These are phyloP conservation scores for Gnaphalium uliginosum DNA, from an alignment of 129 eudicot species.

Conservation along the genomic window DNA sequence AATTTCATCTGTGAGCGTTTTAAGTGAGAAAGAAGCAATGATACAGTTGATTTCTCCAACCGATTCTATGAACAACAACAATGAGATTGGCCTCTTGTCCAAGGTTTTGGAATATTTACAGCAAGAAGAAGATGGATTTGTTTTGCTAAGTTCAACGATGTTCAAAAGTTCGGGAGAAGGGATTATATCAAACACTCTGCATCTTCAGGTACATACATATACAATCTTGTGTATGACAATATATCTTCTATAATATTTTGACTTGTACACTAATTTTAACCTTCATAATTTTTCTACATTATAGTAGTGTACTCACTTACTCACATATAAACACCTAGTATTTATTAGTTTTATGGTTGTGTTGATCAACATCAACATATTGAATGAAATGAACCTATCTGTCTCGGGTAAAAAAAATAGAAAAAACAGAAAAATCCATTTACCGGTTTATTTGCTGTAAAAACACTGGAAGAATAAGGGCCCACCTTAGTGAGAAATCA, in stretches of 20 bases:
- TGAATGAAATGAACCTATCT: neutral
- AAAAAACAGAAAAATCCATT: too few species aligned
- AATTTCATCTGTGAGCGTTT: constrained; percentile 26
- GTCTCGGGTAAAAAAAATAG: too few species aligned
- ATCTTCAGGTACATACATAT: neutral
- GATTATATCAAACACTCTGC: neutral
- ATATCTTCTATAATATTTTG: neutral
- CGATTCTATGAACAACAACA: neutral
- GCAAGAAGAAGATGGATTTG: constrained; percentile 43
- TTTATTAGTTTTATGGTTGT: neutral
- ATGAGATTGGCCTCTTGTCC: constrained; percentile 7
- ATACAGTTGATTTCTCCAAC: constrained; percentile 41
- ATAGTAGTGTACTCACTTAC: neutral
- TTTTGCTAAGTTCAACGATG: constrained; percentile 12
- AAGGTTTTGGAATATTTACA: constrained; percentile 29
- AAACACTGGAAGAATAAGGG: neutral
- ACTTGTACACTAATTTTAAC: neutral
- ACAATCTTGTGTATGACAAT: neutral
- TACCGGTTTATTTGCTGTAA: too few species aligned
- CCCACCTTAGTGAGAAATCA: neutral
- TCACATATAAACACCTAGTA: too few species aligned
- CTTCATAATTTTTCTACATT: neutral
- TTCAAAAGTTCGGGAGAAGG: neutral
- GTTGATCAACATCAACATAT: neutral
- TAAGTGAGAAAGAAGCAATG: constrained; percentile 43